Conservation (phyloP, 345 rosid species). For the Syzygium oleosum region DNA sequence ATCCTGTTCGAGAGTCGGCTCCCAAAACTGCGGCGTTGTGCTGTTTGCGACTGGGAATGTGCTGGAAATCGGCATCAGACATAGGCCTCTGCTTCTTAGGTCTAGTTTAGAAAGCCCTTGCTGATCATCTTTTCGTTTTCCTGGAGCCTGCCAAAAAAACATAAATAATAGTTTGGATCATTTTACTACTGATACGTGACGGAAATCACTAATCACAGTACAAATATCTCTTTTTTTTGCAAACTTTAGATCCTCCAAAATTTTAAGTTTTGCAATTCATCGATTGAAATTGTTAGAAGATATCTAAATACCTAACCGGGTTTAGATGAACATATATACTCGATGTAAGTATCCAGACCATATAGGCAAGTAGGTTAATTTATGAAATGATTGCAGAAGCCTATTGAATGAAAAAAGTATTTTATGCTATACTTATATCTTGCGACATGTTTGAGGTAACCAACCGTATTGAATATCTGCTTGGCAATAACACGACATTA, state of each 20-base stretch:
- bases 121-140: slow-evolving; percentile 21
- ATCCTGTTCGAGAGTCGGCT: slow-evolving; percentile 58
- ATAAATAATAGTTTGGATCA: background rate
- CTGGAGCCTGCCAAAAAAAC: slow-evolving; percentile 7
- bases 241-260: background rate
- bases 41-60: slow-evolving; percentile 52
- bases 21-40: slow-evolving; percentile 49
- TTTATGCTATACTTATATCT: background rate
- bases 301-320: too few species aligned
- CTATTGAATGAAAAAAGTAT: background rate
- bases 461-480: background rate
- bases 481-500: background rate
- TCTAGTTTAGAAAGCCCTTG: slow-evolving; percentile 24
- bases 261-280: background rate
- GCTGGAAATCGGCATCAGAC: slow-evolving; percentile 73
- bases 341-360: background rate
- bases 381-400: background rate
- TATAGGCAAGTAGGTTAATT: background rate
- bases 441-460: background rate
- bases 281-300: background rate
- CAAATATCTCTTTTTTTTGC: background rate
- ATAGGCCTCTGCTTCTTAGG: slow-evolving; percentile 69
- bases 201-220: background rate
- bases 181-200: background rate
- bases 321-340: too few species aligned